phyloP scores from a whole-genome alignment of 495 filamentous ascomycete species.

The Daldinia caldariorum region DNA sequence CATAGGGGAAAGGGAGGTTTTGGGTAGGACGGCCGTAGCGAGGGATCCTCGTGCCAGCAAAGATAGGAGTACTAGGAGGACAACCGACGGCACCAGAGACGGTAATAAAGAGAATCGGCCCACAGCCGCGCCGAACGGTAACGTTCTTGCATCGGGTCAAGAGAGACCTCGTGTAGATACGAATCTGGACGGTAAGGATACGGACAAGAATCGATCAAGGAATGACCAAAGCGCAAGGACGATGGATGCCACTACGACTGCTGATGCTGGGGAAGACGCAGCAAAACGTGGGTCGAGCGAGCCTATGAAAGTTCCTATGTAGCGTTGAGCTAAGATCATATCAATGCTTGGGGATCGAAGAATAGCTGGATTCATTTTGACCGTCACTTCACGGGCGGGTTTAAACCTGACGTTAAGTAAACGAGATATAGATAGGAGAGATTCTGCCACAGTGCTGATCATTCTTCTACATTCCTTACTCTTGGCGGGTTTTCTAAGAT shows the following conservation, averaged over 20 bases:
- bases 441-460: conserved; percentile 12
- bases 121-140: background rate
- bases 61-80: conserved; percentile 26
- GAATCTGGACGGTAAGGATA: conserved; percentile 20
- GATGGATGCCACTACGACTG: background rate
- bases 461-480: background rate
- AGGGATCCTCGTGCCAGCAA: conserved; percentile 25
- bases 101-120: conserved; percentile 59
- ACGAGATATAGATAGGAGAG: conserved; percentile 26
- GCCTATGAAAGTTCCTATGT: conserved; percentile 12
- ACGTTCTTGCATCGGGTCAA: conserved; percentile 10
- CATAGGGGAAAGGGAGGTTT: conserved; percentile 39
- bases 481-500: conserved; percentile 8
- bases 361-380: background rate
- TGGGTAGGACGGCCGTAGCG: conserved; percentile 21
- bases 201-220: conserved; percentile 34
- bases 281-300: conserved; percentile 12
- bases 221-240: conserved; percentile 22
- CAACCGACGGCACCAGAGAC: conserved; percentile 42
- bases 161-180: conserved; percentile 24
- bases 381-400: conserved; percentile 8
- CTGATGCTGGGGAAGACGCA: background rate
- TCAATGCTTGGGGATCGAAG: conserved; percentile 4
- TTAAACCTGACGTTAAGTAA: conserved; percentile 7
- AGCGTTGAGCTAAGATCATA: background rate